Base-by-base conservation (phyloP, 805 yeast genomes). In the Hanseniaspora mollemarum region DNA sequence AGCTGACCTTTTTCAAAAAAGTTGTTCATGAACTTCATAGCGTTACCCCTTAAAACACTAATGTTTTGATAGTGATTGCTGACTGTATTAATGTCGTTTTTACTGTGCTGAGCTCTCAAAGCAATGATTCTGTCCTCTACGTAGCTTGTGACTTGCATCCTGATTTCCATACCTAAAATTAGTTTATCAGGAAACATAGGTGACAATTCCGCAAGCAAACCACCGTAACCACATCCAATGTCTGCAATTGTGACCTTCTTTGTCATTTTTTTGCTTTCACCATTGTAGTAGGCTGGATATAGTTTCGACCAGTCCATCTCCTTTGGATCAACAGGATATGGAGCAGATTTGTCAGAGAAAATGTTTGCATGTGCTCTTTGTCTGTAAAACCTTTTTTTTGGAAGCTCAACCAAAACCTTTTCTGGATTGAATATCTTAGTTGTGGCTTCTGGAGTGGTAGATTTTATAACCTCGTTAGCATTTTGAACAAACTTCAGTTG, bases 351-450 rank as follows among this genome's bases (percentile, higher is more conserved):
- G 67, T 92, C 98, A 18, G 95, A 84, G 60, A 92, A 92, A 21
- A 97, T 97, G 62, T 92, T 92, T 1, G 96, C 87, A 63, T 92
- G 98, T 1, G 98, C 98, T 67, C 98, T 72, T 67, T 92, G 98
- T 64, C 98, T 77, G 65, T 92, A 92, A 62, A 75, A 92, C 59
- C 92, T 75, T 64, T 92, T 83, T 61, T 80, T 76, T 46, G 96
- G 96, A 46, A 87, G 69, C 53, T 80, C 79, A 18, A 66, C 22
- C 46, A 19, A 19, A 2, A 39, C 45, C 32, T 57, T 55, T 46
- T 48, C 45, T n/a, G 51, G 40, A 22, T 46, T 31, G 12, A 40
- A 51, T 16, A 38, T 40, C 22, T 37, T 51, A 15, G 50, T 32
- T 39, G 24, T 19, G n/a, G 46, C 38, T 12, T 46, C 51, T 54